A percentile compares a stretch with the other conserved stretches of the same genome.
These are phyloP conservation scores for Globisporangium uncinulatum DNA, from an alignment of 352 stramenopile species.

Conservation along the genomic window DNA sequence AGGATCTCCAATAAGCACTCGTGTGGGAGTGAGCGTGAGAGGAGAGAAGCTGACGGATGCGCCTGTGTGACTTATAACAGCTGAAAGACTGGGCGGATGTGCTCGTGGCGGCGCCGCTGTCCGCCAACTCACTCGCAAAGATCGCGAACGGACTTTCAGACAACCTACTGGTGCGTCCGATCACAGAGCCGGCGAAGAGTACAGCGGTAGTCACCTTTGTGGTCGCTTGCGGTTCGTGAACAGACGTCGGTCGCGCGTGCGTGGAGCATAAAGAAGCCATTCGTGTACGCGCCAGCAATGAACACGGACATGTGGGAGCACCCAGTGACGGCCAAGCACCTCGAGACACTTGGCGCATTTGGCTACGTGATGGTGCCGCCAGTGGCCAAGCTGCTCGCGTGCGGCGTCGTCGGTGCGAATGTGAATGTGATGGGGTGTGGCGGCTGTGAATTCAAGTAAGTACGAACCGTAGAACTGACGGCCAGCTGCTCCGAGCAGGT, in stretches of 20 bases:
- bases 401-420: conserved; percentile 85
- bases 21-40: too few species aligned
- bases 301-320: conserved; percentile 98
- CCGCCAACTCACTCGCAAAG: conserved; percentile 89
- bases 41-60: too few species aligned
- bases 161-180: conserved; percentile 83
- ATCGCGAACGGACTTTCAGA: conserved; percentile 92
- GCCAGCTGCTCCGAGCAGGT: conserved; percentile 15
- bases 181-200: neutral
- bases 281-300: conserved; percentile 95
- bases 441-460: too few species aligned
- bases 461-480: too few species aligned
- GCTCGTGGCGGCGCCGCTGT: conserved; percentile 85
- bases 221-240: too few species aligned
- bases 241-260: conserved; percentile 89
- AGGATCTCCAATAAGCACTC: neutral
- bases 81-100: conserved; percentile 95
- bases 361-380: conserved; percentile 83
- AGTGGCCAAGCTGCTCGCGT: conserved; percentile 92
- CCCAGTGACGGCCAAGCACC: conserved; percentile 84
- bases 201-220: too few species aligned
- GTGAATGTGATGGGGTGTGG: neutral
- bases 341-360: conserved; percentile 51
- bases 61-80: conserved; percentile 21
- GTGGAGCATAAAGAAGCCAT: conserved; percentile 91